Base-by-base conservation (phyloP, 495 filamentous ascomycete species). In the Xylaria grammica region DNA sequence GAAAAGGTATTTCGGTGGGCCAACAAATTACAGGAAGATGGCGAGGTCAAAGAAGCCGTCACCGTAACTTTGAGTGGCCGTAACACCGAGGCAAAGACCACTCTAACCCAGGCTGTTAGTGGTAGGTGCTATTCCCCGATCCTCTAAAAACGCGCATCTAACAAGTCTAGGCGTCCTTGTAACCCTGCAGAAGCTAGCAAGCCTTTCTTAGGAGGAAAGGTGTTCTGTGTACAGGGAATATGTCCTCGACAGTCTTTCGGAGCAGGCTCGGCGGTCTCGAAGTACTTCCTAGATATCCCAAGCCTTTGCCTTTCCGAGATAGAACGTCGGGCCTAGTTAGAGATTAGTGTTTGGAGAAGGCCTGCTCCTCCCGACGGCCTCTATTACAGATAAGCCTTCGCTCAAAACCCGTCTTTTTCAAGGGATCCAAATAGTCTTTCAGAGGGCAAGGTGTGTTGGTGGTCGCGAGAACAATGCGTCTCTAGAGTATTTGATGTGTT, bases 1-100 rank as follows among this genome's bases (percentile, higher is more conserved):
- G 94, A 97, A 72, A 88, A 91, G 50, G 88, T 96, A 24, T 97
- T 94, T 81, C 90, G 89, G 36, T 97, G 94, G 94, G 94, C 93
- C 29, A 96, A 97, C 75, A 81, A 86, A 34, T 76, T 96, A 29
- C 80, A 79, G 24, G 79, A 77, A 1, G 69, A 75, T 5, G 79
- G 82, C 30, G 74, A 71, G 6, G 81, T 96, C 46, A 75, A 87
- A 36, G 82, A 91, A 60, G 89, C 92, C 7, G 87, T 89, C 67
- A 96, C 92, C 1, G 92, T 97, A 20, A 92, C 87, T 55, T 78
- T 97, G 57, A 93, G 94, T 17, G 90, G 81, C 67, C 81, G 93
- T 49, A 96, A 92, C 77, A 97, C 93, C 0, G 91, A 95, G 75
- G 94, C 94, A 10, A 89, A 85, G 63, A 86, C 89, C 17, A 96